These are phyloP conservation scores for Paxillus involutus DNA, from an alignment of 768 basidiomycete genomes.

Conservation along the genomic window DNA sequence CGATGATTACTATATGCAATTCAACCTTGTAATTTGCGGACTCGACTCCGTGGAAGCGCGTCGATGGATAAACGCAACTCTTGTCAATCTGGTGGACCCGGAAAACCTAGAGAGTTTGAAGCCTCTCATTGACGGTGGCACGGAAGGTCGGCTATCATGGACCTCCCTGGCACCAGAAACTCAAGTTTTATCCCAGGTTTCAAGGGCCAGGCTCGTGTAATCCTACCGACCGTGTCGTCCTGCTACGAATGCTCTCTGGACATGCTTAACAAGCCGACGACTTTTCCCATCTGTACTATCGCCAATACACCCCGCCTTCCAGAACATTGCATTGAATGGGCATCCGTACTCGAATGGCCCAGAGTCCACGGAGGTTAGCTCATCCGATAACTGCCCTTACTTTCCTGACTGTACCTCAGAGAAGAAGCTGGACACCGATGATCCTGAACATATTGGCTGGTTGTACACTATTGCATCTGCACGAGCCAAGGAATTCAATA, in stretches of 20 bases:
- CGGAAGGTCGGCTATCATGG: conserved; percentile 67
- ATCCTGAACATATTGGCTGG: conserved; percentile 97
- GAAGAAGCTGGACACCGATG: conserved; percentile 95
- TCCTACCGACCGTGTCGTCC: conserved; percentile 90
- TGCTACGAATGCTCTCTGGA: conserved; percentile 99
- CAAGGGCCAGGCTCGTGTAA: conserved; percentile 97
- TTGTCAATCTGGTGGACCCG: conserved; percentile 92
- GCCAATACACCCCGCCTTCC: conserved; percentile 98
- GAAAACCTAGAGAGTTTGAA: conserved; percentile 92
- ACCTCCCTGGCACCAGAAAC: not conserved
- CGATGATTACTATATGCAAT: conserved; percentile 93
- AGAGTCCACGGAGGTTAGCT: conserved; percentile 77
- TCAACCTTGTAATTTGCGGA: conserved; percentile 95
- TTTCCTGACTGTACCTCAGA: conserved; percentile 39
- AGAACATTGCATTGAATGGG: conserved; percentile 99
- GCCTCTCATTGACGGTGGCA: conserved; percentile 97
- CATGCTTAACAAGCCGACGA: conserved; percentile 96
- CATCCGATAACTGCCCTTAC: not conserved
- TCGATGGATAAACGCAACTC: conserved; percentile 98
- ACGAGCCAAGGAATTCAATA: conserved; percentile 92
- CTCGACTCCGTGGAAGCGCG: conserved; percentile 97
- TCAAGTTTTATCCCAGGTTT: conserved; percentile 60
- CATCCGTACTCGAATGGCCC: conserved; percentile 99
- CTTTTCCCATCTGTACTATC: conserved; percentile 98
- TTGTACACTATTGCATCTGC: conserved; percentile 75